Base-by-base conservation (phyloP, 148 eudicot species). In the Cornus florida region DNA sequence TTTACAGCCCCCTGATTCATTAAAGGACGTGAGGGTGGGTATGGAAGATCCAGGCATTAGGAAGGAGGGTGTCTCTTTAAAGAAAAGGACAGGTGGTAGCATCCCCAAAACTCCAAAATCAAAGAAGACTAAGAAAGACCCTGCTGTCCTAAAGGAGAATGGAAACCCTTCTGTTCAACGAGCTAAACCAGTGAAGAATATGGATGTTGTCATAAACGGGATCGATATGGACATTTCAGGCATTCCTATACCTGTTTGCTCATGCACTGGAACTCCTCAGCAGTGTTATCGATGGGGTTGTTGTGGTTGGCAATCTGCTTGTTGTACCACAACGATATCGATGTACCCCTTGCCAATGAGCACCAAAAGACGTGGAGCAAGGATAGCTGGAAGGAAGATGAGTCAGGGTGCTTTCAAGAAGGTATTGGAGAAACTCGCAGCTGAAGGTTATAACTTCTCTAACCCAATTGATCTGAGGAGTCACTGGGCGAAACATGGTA, bases 241-340 rank as follows among this genome's bases (percentile, higher is more conserved):
- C 38, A 86, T 86, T 59, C 89, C 91, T 0, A 83, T 89, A 24
- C 91, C 91, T 2, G 86, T 89, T 77, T 89, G 91, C 78, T 84
- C 91, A 1, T 89, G 91, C 59, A 89, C 91, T 23, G 91, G 91
- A 57, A 35, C 69, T 8, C 84, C 86, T 32, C 91, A 86, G 77
- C 91, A 89, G 74, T 89, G 91, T 72, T 89, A 89, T 67, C 86
- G 88, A 53, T 89, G 91, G 91, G 91, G 91, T 1, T 83, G 85
- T 72, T 89, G 91, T 60, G 91, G 91, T 41, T 89, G 91, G 91
- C 91, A 89, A 71, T 86, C 89, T 0, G 91, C 91, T 73, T 89
- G 91, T 70, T 89, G 91, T 76, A 89, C 91, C 67, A 89, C 91
- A n/a, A 86, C 89, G n/a, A 81, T 89, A 78, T 89, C 91, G 2